phyloP scores from a whole-genome alignment of 2,329 filamentous ascomycete species.

The Trematosphaeria pertusa region DNA sequence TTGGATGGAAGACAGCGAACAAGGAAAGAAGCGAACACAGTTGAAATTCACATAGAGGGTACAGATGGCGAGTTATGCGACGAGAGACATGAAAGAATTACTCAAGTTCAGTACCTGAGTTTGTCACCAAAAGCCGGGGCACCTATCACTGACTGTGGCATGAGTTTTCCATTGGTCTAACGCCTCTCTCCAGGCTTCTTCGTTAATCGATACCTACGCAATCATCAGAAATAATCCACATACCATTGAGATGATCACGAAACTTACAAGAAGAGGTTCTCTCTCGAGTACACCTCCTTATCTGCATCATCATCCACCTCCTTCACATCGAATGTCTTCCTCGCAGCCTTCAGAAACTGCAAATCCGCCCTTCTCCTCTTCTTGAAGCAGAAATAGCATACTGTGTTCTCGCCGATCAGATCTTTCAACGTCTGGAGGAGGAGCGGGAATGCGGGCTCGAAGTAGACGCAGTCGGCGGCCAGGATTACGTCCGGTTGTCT shows the following conservation, averaged over 20 bases:
- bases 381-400: constrained; percentile 94
- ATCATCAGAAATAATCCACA: constrained; percentile 7
- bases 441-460: constrained; percentile 92
- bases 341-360: constrained; percentile 59
- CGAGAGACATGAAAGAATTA: background rate
- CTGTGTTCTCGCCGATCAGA: constrained; percentile 68
- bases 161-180: too few species aligned
- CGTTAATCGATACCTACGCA: constrained; percentile 27
- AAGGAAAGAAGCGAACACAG: background rate
- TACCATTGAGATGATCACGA: background rate
- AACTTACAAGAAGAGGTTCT: constrained; percentile 59
- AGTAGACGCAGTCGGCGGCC: constrained; percentile 97
- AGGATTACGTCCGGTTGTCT: constrained; percentile 79
- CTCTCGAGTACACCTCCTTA: constrained; percentile 51
- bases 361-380: constrained; percentile 77
- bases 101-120: background rate
- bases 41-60: background rate
- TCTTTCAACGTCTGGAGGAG: constrained; percentile 79
- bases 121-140: too few species aligned
- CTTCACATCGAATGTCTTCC: constrained; percentile 57
- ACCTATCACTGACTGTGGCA: too few species aligned
- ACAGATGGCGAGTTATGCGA: background rate
- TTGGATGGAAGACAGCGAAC: background rate
- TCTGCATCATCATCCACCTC: constrained; percentile 59
- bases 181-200: constrained; percentile 17